A percentile compares a stretch with the other conserved stretches of the same genome.
Conservation (phyloP, 2,329 filamentous ascomycete genomes). For the Phialophora chinensis region DNA sequence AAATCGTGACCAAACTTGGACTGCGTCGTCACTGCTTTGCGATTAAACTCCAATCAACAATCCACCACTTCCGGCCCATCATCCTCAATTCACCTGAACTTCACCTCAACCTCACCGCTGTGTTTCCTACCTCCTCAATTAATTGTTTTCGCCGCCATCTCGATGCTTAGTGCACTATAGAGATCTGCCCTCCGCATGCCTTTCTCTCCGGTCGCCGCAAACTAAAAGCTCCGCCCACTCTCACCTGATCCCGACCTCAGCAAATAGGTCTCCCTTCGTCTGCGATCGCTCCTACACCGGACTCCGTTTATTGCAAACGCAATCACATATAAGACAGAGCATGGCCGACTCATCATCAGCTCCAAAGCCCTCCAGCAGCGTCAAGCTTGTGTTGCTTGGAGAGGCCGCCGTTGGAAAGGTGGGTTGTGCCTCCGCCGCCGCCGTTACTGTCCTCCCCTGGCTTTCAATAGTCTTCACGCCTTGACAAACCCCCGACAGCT, state of each 20-base stretch:
- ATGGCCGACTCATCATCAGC: slow-evolving; percentile 76
- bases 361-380: slow-evolving; percentile 97
- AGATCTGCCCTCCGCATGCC: not conserved
- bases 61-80: slow-evolving; percentile 15
- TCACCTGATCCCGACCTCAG: slow-evolving; percentile 2
- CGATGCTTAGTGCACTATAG: not conserved
- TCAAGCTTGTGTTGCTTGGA: slow-evolving; percentile 96
- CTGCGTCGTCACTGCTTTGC: slow-evolving; percentile 17
- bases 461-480: slow-evolving; percentile 28
- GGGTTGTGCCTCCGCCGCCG: slow-evolving; percentile 41
- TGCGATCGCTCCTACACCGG: not conserved
- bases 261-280: not conserved
- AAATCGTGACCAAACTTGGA: not conserved
- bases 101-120: not conserved
- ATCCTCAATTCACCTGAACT: slow-evolving; percentile 11
- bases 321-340: slow-evolving; percentile 14
- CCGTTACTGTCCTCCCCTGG: slow-evolving; percentile 11
- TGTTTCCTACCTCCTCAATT: not conserved
- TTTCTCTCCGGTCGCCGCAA: not conserved
- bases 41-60: slow-evolving; percentile 5
- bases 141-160: not conserved
- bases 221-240: not conserved
- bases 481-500: slow-evolving; percentile 16
- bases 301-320: not conserved
- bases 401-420: slow-evolving; percentile 99